Conservation (phyloP, 495 filamentous ascomycete species). For the Acidiella bohemica region DNA sequence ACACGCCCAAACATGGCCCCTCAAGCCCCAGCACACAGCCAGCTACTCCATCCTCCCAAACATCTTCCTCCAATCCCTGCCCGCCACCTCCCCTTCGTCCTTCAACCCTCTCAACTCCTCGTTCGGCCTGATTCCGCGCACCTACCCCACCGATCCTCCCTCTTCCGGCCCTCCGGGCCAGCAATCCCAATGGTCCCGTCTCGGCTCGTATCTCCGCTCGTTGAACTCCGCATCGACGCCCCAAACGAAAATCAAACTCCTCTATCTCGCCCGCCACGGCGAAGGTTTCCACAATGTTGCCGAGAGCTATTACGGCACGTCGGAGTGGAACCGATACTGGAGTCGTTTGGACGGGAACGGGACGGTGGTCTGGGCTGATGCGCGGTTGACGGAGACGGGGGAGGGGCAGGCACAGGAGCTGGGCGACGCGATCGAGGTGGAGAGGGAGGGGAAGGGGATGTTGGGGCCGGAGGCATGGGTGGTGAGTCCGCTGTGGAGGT, state of each 20-base stretch:
- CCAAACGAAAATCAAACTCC: constrained; percentile 20
- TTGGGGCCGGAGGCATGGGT: constrained; percentile 24
- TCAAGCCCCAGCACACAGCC: too few relatives aligned
- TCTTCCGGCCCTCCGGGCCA: constrained; percentile 18
- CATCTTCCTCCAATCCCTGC: constrained; percentile 51
- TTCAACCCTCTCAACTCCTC: constrained; percentile 48
- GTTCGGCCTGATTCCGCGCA: constrained; percentile 49
- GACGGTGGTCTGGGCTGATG: constrained; percentile 23
- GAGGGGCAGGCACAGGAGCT: constrained; percentile 22
- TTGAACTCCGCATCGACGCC: constrained; percentile 13
- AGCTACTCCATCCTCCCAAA: constrained; percentile 4
- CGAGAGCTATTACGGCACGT: constrained; percentile 27
- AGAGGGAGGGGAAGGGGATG: constrained; percentile 18
- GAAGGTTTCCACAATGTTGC: constrained; percentile 30
- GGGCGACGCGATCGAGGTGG: constrained; percentile 13
- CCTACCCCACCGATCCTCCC: constrained; percentile 37
- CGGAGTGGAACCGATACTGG: constrained; percentile 29
- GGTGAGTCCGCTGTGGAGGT: constrained; percentile 23
- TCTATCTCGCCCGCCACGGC: constrained; percentile 29
- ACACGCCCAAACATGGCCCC: too few relatives aligned
- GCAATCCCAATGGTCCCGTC: constrained; percentile 24
- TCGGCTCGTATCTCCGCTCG: constrained; percentile 19
- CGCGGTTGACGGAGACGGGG: constrained; percentile 22
- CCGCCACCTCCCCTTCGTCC: constrained; percentile 41
- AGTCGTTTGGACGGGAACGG: constrained; percentile 27